Base-by-base conservation (phyloP, 108 stramenopile species). In the Nitzschia sp. region DNA sequence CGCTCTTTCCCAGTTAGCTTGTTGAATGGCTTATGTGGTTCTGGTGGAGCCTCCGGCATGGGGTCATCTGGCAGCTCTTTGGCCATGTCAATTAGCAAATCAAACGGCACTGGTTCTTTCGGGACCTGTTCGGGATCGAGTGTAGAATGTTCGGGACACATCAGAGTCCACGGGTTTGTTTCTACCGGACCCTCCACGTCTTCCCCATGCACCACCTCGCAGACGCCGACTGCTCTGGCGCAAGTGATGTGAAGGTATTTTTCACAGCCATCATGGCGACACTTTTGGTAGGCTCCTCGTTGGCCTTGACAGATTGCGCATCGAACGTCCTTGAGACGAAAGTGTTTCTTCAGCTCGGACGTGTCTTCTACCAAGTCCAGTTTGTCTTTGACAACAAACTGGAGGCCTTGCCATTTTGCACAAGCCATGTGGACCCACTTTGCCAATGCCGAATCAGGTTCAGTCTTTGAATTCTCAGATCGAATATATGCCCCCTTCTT, bases 331-430 rank as follows among this genome's bases (percentile, higher is more conserved):
- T 64, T 57, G 26, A 29, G 45, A 35, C 79, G 63, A 79, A 83
- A 92, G 21, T 64, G 25, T 32, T 69, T 21, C 46, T 87, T 90
- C 19, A 92, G 71, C 32, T 70, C 58, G 4, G 78, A 66, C 26
- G 86, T 78, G 66, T 90, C 84, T 68, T 92, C 94, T n/a, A 95
- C 76, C 22, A 79, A 22, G 31, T 75, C 71, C 21, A 70, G 63
- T 5, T 68, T 65, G 6, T 23, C 63, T 21, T 72, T 63, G 0
- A 6, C 48, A 16, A 88, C 68, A 48, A 91, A 89, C 34, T 82
- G 58, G 27, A 92, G 70, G 16, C 94, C 94, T 54, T 85, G 88
- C 94, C 94, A 95, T 54, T 95, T 95, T 9, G 94, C 90, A 73
- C 94, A 95, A 1, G 63, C 60, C 44, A 85, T 71, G 70, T 94